Base-by-base conservation (phyloP, 2,329 filamentous ascomycete species). In the Fusarium pseudonygamai region DNA sequence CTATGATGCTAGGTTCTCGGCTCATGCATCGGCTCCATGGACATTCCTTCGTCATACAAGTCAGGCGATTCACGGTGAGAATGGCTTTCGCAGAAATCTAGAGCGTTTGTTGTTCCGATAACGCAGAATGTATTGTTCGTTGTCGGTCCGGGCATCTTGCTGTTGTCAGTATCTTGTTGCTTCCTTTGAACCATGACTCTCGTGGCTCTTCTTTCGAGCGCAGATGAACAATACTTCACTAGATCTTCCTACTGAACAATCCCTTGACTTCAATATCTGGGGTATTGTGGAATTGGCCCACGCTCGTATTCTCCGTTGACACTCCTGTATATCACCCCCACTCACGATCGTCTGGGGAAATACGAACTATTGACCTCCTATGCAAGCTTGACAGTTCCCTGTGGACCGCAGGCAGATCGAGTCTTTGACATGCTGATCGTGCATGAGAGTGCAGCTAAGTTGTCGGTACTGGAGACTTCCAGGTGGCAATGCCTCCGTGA, bases 311-410 rank as follows among this genome's bases (percentile, higher is more conserved):
- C 45, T 55, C 53, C 37, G 30, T 59, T 20, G 36, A 32, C 15
- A 68, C 52, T 53, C 71, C 37, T 72, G 49, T 37, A 60, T 50
- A 56, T 57, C 43, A 64, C 45, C 72, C 59, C 69, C 72, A 64
- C 72, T 39, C 60, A 59, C 60, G n/a, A 60, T 58, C 46, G n/a
- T 67, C 72, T 50, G 72, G 69, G 72, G 72, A 53, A 73, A 40
- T 42, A 50, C 39, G 65, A 70, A 24, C 39, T 26, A 24, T 40
- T 26, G 52, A 43, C 49, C 20, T 42, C 30, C 2, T 28, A 24
- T 58, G 20, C 20, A 56, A 20, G 30, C 40, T 34, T 18, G 18
- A 18, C 32, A 42, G 14, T 39, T 43, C 14, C 37, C 18, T 43
- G 39, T 74, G 59, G 62, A 40, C 43, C 32, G 6, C 14, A 7